phyloP scores from a whole-genome alignment of 2,329 filamentous ascomycete genomes.

The Colletotrichum zoysiae region DNA sequence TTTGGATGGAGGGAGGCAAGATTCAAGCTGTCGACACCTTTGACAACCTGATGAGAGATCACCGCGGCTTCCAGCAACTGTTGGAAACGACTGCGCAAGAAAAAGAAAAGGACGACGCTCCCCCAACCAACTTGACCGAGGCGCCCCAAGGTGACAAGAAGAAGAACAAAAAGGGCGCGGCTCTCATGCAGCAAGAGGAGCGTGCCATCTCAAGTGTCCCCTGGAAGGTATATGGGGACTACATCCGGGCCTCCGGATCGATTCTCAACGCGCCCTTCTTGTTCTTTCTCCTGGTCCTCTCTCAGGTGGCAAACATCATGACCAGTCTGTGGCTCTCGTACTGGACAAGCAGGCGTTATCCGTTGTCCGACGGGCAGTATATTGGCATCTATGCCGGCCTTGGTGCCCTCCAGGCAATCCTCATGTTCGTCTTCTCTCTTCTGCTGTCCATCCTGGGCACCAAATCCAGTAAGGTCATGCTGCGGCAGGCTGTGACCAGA shows the following conservation, averaged over 20 bases:
- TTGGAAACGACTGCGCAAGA: slow-evolving; percentile 88
- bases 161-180: slow-evolving; percentile 69
- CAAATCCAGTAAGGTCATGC: slow-evolving; percentile 82
- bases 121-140: slow-evolving; percentile 56
- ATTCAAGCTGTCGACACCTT: slow-evolving; percentile 92
- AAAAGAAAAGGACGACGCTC: slow-evolving; percentile 67
- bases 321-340: slow-evolving; percentile 94
- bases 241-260: slow-evolving; percentile 80
- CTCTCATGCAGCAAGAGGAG: slow-evolving; percentile 80
- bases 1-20: slow-evolving; percentile 90
- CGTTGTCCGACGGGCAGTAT: slow-evolving; percentile 75
- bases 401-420: slow-evolving; percentile 75
- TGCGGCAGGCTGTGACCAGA: slow-evolving; percentile 81
- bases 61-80: slow-evolving; percentile 82
- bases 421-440: slow-evolving; percentile 87
- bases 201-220: slow-evolving; percentile 81
- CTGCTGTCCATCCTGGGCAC: slow-evolving; percentile 84
- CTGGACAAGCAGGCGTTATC: slow-evolving; percentile 87
- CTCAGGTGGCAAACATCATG: slow-evolving; percentile 86
- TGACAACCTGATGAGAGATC: slow-evolving; percentile 84
- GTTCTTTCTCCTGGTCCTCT: slow-evolving; percentile 72
- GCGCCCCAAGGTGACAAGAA: slow-evolving; percentile 59
- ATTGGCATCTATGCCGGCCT: slow-evolving; percentile 80
- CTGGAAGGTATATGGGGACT: slow-evolving; percentile 83
- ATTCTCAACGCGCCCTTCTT: slow-evolving; percentile 77